Evolutionary conservation across 768 basidiomycete species (phyloP), one percentile per base, ranked within the genome.

Genomic region (Calocera viscosa): DNA sequence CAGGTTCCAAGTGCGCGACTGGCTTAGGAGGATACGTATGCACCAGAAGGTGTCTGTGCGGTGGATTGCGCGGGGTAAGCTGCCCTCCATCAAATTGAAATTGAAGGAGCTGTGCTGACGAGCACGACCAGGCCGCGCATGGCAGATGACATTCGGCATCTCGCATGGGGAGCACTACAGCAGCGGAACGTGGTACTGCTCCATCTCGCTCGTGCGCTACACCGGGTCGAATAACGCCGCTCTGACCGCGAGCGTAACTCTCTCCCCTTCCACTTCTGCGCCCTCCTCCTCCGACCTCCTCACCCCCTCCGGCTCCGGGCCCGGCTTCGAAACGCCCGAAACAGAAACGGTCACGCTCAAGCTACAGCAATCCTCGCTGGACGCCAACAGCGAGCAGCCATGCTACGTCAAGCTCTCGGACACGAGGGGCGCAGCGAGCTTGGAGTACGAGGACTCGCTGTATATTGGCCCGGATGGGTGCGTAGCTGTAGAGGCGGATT

Each of bases 371-470:
- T 32, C 26, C 5, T 7, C 11, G 7, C 30, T 60, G 53, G 30
- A 32, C 11, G 14, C 16, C 8, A 3, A 60, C 24, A 28, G 7
- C 5, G 53, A 60, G 2, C 7, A 10, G 14, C 12, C 12, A 8
- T 26, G 30, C 53, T 60, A 32, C 22, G 53, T 60, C 16, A 60
- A 60, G 53, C 53, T 60, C 14, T 28, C 26, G 7, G 53, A 60
- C 19, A 5, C 19, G 5, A 11, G 14, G 53, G 53, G 53, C 53
- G 53, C 53, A 26, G 53, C 53, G 53, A 60, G 53, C 53, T 32
- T 60, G 53, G 53, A 60, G 30, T 60, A 60, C 19, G 53, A 60
- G 53, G 53, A 60, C 53, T 60, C 53, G 53, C 53, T 26, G 53
- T 60, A 16, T 32, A 60, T 60, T 19, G 53, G 30, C 2, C 5